Evolutionary conservation across 106 monocot species (phyloP).

Genomic region (Acorus calamus): DNA sequence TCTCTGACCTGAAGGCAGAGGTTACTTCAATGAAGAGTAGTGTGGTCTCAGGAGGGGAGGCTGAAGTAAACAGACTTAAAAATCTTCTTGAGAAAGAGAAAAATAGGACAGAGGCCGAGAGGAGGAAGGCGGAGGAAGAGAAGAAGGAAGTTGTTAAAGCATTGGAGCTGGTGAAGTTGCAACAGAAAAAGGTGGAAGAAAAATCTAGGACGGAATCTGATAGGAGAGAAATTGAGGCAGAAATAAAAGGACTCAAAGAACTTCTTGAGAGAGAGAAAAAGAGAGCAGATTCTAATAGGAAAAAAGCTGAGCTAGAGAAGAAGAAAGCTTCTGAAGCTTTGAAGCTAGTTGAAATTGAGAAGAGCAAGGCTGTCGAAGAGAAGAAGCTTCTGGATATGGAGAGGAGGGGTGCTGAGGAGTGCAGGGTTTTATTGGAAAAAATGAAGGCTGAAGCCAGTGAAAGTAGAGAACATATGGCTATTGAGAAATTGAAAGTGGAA

Average conservation of each 20-base stretch:
- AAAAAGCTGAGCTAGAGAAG: conserved; percentile 36
- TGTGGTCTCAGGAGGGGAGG: conserved; percentile 15
- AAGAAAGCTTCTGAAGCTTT: conserved; percentile 41
- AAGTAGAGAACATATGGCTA: conserved; percentile 29
- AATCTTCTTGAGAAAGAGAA: too few relatives aligned
- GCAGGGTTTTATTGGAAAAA: conserved; percentile 35
- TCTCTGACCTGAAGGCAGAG: conserved; percentile 39
- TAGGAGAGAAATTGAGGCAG: conserved; percentile 19
- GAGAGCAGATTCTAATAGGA: conserved; percentile 43
- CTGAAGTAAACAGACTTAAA: too few relatives aligned
- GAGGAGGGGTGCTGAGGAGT: conserved; percentile 45
- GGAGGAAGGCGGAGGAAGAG: too few relatives aligned
- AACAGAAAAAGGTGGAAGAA: too few relatives aligned
- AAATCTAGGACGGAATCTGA: too few relatives aligned
- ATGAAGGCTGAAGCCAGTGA: conserved; percentile 44
- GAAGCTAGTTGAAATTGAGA: conserved; percentile 50
- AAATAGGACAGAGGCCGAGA: too few relatives aligned
- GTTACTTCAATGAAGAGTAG: conserved; percentile 30
- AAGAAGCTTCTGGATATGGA: conserved; percentile 34
- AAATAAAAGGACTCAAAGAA: conserved; percentile 47
- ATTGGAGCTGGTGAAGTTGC: too few relatives aligned
- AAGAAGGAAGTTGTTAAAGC: too few relatives aligned
- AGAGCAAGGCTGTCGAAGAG: conserved; percentile 45
- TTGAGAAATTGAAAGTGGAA: conserved; percentile 31
- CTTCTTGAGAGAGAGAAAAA: conserved; percentile 58